These are phyloP conservation scores for Eragrostis curvula DNA, from an alignment of 176 grass and related monocot species.

Conservation along the genomic window DNA sequence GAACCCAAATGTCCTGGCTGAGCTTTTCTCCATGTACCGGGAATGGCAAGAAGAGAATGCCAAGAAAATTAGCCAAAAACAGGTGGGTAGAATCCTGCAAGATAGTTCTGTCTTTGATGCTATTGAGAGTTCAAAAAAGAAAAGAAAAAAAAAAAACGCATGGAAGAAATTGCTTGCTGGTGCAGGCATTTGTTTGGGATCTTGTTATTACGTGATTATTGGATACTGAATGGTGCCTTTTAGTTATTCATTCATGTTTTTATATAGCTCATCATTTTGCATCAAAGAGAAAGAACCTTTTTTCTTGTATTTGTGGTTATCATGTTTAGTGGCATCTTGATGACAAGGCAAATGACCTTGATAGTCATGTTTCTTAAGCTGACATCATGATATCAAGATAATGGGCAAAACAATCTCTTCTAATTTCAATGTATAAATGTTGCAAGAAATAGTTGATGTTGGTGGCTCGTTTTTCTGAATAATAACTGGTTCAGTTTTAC, in stretches of 20 bases:
- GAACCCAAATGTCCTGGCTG: slow-evolving; percentile 74
- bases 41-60: slow-evolving; percentile 91
- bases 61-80: slow-evolving; percentile 75
- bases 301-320: background rate
- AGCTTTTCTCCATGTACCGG: slow-evolving; percentile 79
- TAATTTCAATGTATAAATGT: background rate
- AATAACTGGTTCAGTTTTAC: background rate
- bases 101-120: background rate
- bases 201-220: background rate
- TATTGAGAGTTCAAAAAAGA: slow-evolving; percentile 8
- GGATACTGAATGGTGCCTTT: background rate
- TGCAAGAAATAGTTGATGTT: background rate
- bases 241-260: background rate
- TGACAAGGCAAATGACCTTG: background rate
- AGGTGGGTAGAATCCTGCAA: slow-evolving; percentile 46
- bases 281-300: background rate
- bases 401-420: background rate
- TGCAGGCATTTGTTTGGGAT: background rate
- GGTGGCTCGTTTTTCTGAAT: background rate
- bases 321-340: background rate
- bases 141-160: background rate
- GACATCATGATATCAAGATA: background rate
- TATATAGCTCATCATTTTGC: background rate
- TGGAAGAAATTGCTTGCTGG: background rate
- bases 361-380: background rate